Evolutionary conservation across 1,284 basidiomycete genomes (phyloP), one percentile per base, ranked within the genome.

Genomic region (Erythrobasidium hasegawianum): DNA sequence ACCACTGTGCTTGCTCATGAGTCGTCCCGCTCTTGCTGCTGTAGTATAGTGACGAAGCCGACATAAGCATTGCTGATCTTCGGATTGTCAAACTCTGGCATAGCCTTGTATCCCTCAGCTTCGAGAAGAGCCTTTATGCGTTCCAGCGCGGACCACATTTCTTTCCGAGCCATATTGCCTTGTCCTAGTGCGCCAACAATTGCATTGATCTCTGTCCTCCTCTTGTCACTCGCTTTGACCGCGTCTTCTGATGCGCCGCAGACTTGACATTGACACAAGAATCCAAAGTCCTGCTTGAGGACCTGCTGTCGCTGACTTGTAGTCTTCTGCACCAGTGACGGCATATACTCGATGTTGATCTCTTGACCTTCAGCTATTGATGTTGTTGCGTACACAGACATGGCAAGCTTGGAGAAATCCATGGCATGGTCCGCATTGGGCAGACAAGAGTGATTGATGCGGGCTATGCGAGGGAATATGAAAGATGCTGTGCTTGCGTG

Each of bases 281-380:
- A 74, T 8, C 70, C 71, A 43, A 75, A 75, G 14, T 69, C 59
- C 8, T 60, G 66, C 29, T 64, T 50, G 1, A 75, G 68, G 2
- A 61, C 24, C 20, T 60, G n/a, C 41, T 67, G 59, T 1, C 73
- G 69, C 39, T 73, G 69, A 5, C 54, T 59, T 24, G 54, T 52
- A 13, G 70, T 68, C 27, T 50, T 58, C 18, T 70, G 67, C 20
- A 75, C 68, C 16, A 73, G 59, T 1, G 47, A 45, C 14, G 73
- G 65, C 29, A 67, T 29, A 64, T 75, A 75, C 29, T 74, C 73
- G 66, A 75, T 75, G 16, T 54, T 60, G 53, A 75, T 59, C 47
- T 74, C 73, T 2, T 64, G 24, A 8, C 43, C 41, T 8, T 40
- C 4, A n/a, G 65, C 22, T 24, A 74, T 69, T 22, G 29, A 18